These are phyloP conservation scores for Camelina laxa DNA, from an alignment of 345 rosid genomes.

Conservation along the genomic window DNA sequence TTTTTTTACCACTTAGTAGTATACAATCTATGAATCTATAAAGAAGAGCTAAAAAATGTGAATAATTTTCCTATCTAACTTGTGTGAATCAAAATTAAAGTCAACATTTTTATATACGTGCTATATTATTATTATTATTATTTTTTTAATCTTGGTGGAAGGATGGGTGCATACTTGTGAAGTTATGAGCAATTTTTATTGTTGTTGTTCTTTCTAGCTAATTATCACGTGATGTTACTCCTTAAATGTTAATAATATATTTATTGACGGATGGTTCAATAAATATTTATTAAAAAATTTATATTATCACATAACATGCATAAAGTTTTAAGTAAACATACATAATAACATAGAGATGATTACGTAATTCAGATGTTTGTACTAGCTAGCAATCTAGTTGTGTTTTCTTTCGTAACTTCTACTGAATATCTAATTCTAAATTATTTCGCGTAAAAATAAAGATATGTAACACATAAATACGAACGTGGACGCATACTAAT, in stretches of 20 bases:
- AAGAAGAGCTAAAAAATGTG: not conserved
- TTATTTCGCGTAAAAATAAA: conserved; percentile 11
- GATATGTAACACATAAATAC: not conserved
- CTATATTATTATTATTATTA: no score
- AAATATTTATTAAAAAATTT: not conserved
- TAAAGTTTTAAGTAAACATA: conserved; percentile 11
- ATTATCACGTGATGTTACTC: conserved; percentile 21
- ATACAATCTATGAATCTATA: not conserved
- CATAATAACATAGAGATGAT: not conserved
- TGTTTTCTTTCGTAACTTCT: not conserved
- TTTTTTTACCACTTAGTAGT: no score
- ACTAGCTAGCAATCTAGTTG: not conserved
- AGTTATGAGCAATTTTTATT: not conserved
- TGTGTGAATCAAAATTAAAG: not conserved
- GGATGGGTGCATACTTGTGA: not conserved
- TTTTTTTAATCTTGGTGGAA: conserved; percentile 18
- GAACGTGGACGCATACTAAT: not conserved
- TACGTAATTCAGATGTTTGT: not conserved
- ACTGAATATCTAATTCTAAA: not conserved
- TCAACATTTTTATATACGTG: conserved; percentile 4
- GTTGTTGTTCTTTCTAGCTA: conserved; percentile 5
- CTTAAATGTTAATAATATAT: not conserved
- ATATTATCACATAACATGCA: conserved; percentile 9
- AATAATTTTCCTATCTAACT: not conserved
- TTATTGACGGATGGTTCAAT: not conserved